Evolutionary conservation across 768 basidiomycete genomes (phyloP), one percentile per base, ranked within the genome.

Genomic region (Collybiopsis luxurians): DNA sequence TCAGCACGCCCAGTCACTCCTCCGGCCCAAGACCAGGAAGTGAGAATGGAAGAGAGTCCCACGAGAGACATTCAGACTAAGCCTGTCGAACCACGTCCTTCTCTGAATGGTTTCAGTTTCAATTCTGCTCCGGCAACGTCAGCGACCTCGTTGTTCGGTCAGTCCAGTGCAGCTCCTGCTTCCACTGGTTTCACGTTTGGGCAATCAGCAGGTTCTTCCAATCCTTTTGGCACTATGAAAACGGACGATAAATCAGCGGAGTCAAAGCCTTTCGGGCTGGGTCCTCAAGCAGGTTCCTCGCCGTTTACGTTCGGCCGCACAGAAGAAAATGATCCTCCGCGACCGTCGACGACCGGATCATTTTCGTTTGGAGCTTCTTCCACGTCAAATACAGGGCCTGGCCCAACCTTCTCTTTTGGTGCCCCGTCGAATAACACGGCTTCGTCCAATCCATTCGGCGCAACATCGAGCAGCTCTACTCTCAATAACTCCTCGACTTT

Each of bases 1-100:
- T 67, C 73, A 12, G 68, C 75, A 26, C 75, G 85, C 21, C 77
- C 87, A n/a, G 71, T 74, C 4, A 90, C 88, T 0, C 87, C 88
- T 10, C 89, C 89, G 2, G 82, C 76, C 56, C 74, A 75, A 31
- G 86, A 85, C 44, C 79, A 85, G 48, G 89, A 89, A 58, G 81
- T 87, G 61, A 81, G 72, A 55, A 92, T 92, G 90, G 90, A 92
- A 39, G 90, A 91, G 69, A 92, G 90, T 61, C 90, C 90, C 1
- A 83, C 81, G 2, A 77, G 88, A 57, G 86, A 86, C 9, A 71
- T 82, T 64, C 79, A 80, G 23, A 81, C 77, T 55, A 76, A 74
- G 44, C 65, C 72, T 19, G 71, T 72, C 26, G 72, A 66, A 59
- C 60, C 66, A 38, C 72, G 72, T 44, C 74, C 79, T 19, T 73